Evolutionary conservation across 2,329 filamentous ascomycete species (phyloP), one percentile per base, ranked within the genome.

Genomic region (Aureobasidium sp.): DNA sequence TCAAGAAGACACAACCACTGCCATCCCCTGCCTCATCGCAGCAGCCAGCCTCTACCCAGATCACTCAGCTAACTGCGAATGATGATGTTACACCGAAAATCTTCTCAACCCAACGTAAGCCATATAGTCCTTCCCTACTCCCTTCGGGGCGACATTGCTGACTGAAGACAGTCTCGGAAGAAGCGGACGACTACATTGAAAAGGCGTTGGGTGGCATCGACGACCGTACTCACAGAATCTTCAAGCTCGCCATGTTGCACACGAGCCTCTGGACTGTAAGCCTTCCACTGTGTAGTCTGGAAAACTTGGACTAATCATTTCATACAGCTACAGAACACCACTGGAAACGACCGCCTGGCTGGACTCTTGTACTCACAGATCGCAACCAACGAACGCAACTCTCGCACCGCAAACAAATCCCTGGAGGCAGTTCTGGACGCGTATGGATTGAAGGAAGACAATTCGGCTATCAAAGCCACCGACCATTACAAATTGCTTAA

Each of bases 211-310:
- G 53, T 10, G 19, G 13, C 4, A 15, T 57, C 3, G 38, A 46
- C 4, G 40, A 35, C 7, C 29, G 42, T 9, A 21, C 33, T 3
- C 40, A 46, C 21, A 42, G 21, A 21, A 35, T 57, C 29, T 57
- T 57, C 19, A 45, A 35, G 29, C 19, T 19, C 9, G 29, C 47
- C 27, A 57, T 46, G 29, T 25, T 46, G 6, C 31, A 19, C 8
- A 13, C 29, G 15, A 27, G 19, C 2, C 27, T 35, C 4, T 57
- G 29, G 27, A 37, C 33, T 3, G 53, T 57, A 45, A 35, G 53
- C 21, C 17, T 0, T 2, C 8, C 1, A 31, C 27, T 11, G 1
- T 17, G 8, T 7, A 8, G 1, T n/a, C 11, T 13, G 9, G 6
- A 9, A 31, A 31, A 27, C 8, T 5, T 21, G 8, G 3, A 23